These are phyloP conservation scores for Oryza coarctata DNA, from an alignment of 176 grass and related monocot genomes.

Conservation along the genomic window DNA sequence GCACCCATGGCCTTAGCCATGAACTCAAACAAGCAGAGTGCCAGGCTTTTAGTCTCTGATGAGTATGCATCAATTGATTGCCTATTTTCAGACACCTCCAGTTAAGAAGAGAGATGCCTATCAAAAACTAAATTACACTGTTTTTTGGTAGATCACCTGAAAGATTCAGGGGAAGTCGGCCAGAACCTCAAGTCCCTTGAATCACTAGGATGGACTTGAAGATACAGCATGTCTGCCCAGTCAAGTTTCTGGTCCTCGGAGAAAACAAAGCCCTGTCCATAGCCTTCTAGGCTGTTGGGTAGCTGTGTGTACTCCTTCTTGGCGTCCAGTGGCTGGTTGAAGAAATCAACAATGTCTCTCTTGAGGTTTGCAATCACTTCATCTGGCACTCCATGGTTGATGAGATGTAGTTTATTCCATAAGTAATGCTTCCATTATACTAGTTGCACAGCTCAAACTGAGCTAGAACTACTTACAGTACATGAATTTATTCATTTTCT, in stretches of 20 bases:
- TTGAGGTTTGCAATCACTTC: slow-evolving; percentile 22
- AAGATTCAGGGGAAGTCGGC: slow-evolving; percentile 20
- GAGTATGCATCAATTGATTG: not conserved
- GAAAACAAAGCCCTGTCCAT: slow-evolving; percentile 42
- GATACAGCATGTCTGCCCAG: slow-evolving; percentile 38
- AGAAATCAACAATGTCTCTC: slow-evolving; percentile 18
- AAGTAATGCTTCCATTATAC: not conserved
- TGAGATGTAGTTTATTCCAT: slow-evolving; percentile 6
- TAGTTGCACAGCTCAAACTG: not conserved
- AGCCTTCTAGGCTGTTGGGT: slow-evolving; percentile 32
- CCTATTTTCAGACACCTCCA: not conserved
- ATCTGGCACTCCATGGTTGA: slow-evolving; percentile 36
- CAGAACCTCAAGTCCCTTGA: slow-evolving; percentile 37
- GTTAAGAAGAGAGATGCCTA: not conserved
- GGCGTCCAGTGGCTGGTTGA: slow-evolving; percentile 14
- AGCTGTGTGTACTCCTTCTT: slow-evolving; percentile 7
- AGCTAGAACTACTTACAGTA: not conserved
- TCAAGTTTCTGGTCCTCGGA: slow-evolving; percentile 47
- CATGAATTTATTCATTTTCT: not conserved
- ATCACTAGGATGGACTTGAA: slow-evolving; percentile 15
- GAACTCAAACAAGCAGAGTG: slow-evolving; percentile 14
- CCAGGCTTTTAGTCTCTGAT: not conserved
- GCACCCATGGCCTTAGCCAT: slow-evolving; percentile 54
- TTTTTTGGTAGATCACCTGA: not conserved
- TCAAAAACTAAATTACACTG: not conserved